Base-by-base conservation (phyloP, 208 protist species). In the Leishmania tropica region DNA sequence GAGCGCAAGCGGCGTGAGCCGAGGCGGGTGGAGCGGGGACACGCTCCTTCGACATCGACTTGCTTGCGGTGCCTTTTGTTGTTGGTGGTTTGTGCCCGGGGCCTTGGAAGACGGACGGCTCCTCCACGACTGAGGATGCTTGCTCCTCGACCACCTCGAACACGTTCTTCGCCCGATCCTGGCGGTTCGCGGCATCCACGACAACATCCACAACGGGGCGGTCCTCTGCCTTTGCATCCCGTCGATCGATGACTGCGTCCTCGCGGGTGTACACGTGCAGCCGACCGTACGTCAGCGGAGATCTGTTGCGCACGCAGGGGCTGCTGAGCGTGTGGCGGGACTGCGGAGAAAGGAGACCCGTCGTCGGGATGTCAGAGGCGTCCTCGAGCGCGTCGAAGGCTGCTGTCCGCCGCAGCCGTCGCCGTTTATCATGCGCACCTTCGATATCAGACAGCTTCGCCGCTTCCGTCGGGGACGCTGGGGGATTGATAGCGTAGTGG, bases 201-300 rank as follows among this genome's bases (percentile, higher is more conserved):
- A 81, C 68, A 8, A 90, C 84, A 58, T 84, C 83, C 13, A 90
- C 64, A 28, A 90, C 51, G 51, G 35, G 79, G 53, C 81, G 82
- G 62, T 90, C 87, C 71, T 86, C 80, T n/a, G 64, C 48, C 11
- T 68, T 70, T 53, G 79, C 79, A 40, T 24, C 42, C 35, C 35
- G 47, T 1, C 76, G 77, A 58, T 85, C 87, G 37, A 48, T 54
- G 10, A 64, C 35, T 1, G 75, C 79, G n/a, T 78, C 79, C 28
- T 71, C 54, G 1, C 56, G 47, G 11, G 83, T 85, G 81, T 84
- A 81, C 35, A 70, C 48, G 76, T 75, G 80, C 60, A 87, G 75
- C 6, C 83, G 82, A 70, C 82, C 86, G 28, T 83, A 86, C 10
- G 54, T 75, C 31, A 76, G 64, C 7, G 54, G 54, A 1, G 71